These are phyloP conservation scores for Trichoderma guizhouense DNA, from an alignment of 2,329 filamentous ascomycete genomes.

Conservation along the genomic window DNA sequence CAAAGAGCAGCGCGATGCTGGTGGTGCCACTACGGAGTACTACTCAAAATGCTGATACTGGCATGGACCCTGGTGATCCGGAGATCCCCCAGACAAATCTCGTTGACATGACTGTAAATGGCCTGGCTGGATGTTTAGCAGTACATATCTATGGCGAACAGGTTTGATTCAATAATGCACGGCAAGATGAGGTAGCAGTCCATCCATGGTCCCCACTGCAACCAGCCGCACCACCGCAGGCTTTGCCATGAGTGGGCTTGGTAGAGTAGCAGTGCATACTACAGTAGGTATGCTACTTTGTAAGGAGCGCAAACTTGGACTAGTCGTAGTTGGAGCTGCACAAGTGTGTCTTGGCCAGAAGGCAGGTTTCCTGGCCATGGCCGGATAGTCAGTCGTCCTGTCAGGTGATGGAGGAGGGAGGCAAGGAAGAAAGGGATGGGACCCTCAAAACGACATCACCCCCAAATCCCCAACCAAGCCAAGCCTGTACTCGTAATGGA, in stretches of 20 bases:
- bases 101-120: background rate
- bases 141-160: background rate
- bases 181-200: background rate
- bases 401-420: conserved; percentile 5
- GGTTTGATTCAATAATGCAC: background rate
- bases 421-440: background rate
- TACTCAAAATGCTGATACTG: background rate
- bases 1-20: background rate
- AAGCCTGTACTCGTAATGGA: background rate
- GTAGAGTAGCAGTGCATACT: background rate
- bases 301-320: background rate
- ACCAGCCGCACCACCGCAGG: background rate
- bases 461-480: background rate
- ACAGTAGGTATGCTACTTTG: background rate
- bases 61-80: conserved; percentile 7
- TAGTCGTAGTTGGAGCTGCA: background rate
- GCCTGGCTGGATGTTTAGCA: background rate
- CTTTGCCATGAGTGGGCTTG: background rate
- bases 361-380: background rate
- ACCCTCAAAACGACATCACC: background rate
- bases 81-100: background rate
- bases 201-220: background rate
- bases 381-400: background rate
- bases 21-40: background rate
- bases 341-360: background rate